phyloP scores from a whole-genome alignment of 768 basidiomycete genomes.

The Serendipita sp. region DNA sequence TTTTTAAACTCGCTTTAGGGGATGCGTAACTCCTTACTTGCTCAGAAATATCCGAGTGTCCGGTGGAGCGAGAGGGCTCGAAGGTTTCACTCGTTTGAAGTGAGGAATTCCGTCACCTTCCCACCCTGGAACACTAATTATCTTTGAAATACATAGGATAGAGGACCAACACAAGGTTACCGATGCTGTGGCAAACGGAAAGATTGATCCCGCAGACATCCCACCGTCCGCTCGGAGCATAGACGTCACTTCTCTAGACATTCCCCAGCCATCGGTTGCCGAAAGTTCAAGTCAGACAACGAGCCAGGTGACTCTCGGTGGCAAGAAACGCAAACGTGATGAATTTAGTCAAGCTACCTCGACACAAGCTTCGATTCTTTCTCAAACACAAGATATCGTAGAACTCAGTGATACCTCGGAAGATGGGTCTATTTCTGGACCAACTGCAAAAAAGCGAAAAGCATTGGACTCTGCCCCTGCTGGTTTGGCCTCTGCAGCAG shows the following conservation, averaged over 20 bases:
- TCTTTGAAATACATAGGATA: conserved; percentile 21
- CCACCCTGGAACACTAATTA: neutral
- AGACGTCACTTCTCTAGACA: neutral
- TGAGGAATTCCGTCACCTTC: neutral
- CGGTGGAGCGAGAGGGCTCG: conserved; percentile 27
- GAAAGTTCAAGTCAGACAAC: conserved; percentile 20
- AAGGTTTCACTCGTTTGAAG: conserved; percentile 13
- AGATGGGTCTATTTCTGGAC: neutral
- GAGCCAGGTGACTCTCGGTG: neutral
- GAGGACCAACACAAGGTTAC: conserved; percentile 49
- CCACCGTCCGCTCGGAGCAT: conserved; percentile 18
- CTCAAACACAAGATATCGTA: neutral
- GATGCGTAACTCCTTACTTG: conserved; percentile 48
- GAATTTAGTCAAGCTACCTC: neutral
- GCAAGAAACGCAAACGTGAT: neutral
- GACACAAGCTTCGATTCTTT: neutral
- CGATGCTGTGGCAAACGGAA: conserved; percentile 35
- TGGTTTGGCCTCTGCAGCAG: neutral
- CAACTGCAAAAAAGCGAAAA: neutral
- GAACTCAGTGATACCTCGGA: neutral
- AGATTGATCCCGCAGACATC: conserved; percentile 41
- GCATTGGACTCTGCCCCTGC: neutral
- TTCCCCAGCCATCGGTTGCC: neutral
- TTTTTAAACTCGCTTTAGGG: conserved; percentile 26
- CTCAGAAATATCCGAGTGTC: conserved; percentile 31